phyloP scores from a whole-genome alignment of 192 early-diverging fungal genomes.

The Pilaira anomala region DNA sequence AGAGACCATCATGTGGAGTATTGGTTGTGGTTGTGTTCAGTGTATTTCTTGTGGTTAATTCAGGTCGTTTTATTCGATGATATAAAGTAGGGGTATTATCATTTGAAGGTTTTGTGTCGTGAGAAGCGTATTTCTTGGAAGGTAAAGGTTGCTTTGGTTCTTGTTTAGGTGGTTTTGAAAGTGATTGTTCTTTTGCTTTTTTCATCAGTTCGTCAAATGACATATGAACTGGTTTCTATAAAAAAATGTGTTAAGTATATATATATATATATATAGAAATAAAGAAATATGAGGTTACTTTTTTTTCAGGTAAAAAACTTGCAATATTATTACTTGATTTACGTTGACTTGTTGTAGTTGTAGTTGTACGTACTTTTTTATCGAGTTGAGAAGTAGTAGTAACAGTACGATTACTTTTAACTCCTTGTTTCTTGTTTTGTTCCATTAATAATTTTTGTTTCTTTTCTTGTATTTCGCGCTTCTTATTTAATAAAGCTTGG shows the following conservation, averaged over 20 bases:
- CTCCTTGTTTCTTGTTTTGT: background rate
- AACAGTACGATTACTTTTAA: background rate
- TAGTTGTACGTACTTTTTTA: background rate
- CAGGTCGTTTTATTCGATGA: conserved; percentile 3
- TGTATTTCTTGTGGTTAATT: background rate
- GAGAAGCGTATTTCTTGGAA: background rate
- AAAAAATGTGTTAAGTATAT: background rate
- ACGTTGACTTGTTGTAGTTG: background rate
- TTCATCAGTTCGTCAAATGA: conserved; percentile 17
- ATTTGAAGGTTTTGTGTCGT: conserved; percentile 1
- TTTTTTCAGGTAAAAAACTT: conserved; percentile 14
- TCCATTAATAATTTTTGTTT: conserved; percentile 1
- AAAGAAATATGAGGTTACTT: background rate
- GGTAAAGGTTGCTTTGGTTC: background rate
- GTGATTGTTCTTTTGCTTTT: conserved; percentile 7
- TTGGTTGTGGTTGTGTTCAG: too few relatives aligned
- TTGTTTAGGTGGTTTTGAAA: background rate
- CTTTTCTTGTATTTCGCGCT: background rate
- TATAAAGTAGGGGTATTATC: conserved; percentile 7
- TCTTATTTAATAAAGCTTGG: background rate
- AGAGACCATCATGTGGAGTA: background rate
- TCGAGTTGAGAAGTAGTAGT: background rate
- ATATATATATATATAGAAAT: background rate
- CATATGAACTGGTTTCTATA: conserved; percentile 11
- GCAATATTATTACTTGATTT: background rate